Base-by-base conservation (phyloP, 1,284 basidiomycete species). In the Xanthoconium separans region DNA sequence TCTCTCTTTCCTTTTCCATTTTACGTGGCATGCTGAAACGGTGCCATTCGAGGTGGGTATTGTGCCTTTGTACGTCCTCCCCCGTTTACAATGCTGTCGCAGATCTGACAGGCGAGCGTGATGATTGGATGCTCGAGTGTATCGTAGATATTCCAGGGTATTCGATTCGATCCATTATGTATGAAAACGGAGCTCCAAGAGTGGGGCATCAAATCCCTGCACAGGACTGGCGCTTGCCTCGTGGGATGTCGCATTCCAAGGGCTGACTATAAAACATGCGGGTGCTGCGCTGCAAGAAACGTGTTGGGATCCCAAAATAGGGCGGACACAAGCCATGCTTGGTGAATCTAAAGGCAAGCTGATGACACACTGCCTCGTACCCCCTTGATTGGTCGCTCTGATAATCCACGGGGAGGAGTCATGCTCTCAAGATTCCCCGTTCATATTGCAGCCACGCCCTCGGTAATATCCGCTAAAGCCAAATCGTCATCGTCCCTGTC, bases 251-350 rank as follows among this genome's bases (percentile, higher is more conserved):
- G 55, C 55, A 50, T 61, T 57, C 52, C 56, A 52, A 55, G 50
- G 48, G 53, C 27, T 51, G 47, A 55, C 59, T 50, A 50, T 45
- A 55, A 50, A 56, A 68, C 69, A 71, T 58, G 68, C 48, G 62
- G 57, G 51, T 60, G 54, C 68, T 68, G 70, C 68, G 66, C 57
- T 56, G 68, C 65, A 66, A 56, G 55, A 57, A 70, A 71, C 65
- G 65, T 68, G 66, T 70, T 59, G 39, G 39, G 16, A 30, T 44
- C 61, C 65, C 55, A 66, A 71, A 71, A 67, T 56, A 62, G 56
- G 56, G 54, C 57, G 47, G 34, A 45, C 33, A 44, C 54, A 44
- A 56, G 46, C 53, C 54, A 53, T 50, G 33, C 48, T 55, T 51
- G 54, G 58, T 15, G 50, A 54, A 58, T 64, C 56, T 1, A 6